Base-by-base conservation (phyloP, 2,329 filamentous ascomycete species). In the Acrodontium crateriforme region DNA sequence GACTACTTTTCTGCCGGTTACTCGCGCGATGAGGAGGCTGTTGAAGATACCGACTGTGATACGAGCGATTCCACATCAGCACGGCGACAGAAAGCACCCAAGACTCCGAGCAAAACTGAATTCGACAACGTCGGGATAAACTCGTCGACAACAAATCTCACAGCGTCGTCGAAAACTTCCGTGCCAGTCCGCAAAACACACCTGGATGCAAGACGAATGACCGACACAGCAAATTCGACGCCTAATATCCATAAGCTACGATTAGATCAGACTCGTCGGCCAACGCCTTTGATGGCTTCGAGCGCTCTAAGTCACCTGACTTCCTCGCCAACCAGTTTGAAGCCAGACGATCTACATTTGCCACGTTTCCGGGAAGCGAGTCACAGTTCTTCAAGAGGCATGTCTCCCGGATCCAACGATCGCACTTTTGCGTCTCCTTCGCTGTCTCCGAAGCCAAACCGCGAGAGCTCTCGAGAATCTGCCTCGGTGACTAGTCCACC, bases 201-300 rank as follows among this genome's bases (percentile, higher is more conserved):
- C 13, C 31, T 47, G 9, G 45, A 48, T 32, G 38, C 44, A 12
- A 36, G 47, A 16, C 37, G 47, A 16, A 45, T 45, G 25, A 50
- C 46, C 2, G 46, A 50, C 24, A 41, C 38, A 15, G 28, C 16
- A 25, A 41, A 23, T 26, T 37, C 28, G 3, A 9, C 31, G 18
- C 32, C 37, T 5, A 40, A 34, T 15, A 19, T 41, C 21, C 45
- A 42, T 11, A 38, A 33, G 20, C 26, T 48, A 9, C 36, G 35
- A 18, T 25, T 30, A 0, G 46, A 49, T n/a, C 46, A 38, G 24
- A 30, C 38, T 14, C 34, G 38, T 4, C 39, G 43, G 12, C 40
- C 41, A 8, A 36, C 47, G 9, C 45, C 47, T 13, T 30, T 45
- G 11, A 40, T 41, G 32, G 38, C 41, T 4, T 34, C 39, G 7